Evolutionary conservation across 805 yeast species (phyloP).

Genomic region (Yamadazyma ubonensis): DNA sequence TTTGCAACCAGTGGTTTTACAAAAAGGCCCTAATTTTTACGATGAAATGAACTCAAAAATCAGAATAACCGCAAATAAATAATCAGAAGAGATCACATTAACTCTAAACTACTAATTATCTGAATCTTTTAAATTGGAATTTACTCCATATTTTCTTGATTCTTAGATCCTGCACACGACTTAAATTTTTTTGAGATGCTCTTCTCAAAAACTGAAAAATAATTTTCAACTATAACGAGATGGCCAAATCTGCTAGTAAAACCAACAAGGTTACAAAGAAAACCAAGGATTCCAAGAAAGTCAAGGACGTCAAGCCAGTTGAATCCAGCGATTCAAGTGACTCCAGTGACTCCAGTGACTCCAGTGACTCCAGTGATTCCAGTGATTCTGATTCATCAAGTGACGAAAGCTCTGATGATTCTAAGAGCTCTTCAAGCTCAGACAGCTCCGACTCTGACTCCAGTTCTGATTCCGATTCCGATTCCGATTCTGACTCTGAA

Average conservation of each 20-base stretch:
- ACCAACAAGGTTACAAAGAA: constrained; percentile 21
- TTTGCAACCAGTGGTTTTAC: too few relatives aligned
- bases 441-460: constrained; percentile 6
- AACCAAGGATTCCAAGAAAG: constrained; percentile 24
- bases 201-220: constrained; percentile 10
- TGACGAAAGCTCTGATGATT: constrained; percentile 10
- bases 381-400: constrained; percentile 22
- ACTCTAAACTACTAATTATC: too few relatives aligned
- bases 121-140: too few relatives aligned
- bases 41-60: too few relatives aligned
- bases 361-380: neutral
- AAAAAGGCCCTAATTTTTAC: too few relatives aligned
- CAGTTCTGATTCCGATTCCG: constrained; percentile 9
- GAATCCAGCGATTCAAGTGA: constrained; percentile 8
- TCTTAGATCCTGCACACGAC: constrained; percentile 1
- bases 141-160: too few relatives aligned
- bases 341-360: neutral
- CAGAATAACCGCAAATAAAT: too few relatives aligned
- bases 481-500: constrained; percentile 26
- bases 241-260: constrained; percentile 41
- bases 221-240: constrained; percentile 17
- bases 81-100: too few relatives aligned
- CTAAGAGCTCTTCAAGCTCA: constrained; percentile 5
- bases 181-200: constrained; percentile 12
- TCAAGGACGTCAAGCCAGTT: constrained; percentile 19